Base-by-base conservation (phyloP, 106 monocot species). In the Iris macrosiphon region DNA sequence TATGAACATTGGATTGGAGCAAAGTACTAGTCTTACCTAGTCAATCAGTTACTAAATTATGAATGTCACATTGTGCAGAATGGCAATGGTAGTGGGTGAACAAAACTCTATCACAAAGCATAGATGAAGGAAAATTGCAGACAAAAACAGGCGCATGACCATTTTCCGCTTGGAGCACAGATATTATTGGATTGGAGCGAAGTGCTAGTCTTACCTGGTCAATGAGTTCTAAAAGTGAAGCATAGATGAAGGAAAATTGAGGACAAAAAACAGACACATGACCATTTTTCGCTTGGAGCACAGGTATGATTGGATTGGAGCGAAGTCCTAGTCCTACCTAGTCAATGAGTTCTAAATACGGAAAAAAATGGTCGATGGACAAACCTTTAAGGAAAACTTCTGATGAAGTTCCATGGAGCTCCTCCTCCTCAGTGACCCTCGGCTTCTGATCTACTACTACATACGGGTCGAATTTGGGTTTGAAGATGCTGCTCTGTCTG, bases 331-430 rank as follows among this genome's bases (percentile, higher is more conserved):
- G 23, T 10, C 22, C 1, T 3, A 10, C 34, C 34, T 35, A 35
- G 7, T 10, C 4, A 35, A 4, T 6, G 7, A 35, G 10, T 35
- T 10, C 4, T 35, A 55, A 2, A 31, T 16, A 24, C 4, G 13
- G 40, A 40, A 21, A 40, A 40, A 38, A 40, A 4, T 33, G 17
- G n/a, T 14, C 4, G n/a, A 14, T 28, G 28, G 19, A 25, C 20
- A 35, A 42, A 92, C 88, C 93, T 83, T 93, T 81, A 21, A 84
- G 59, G 49, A 84, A 60, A 6, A 75, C 69, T 50, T 80, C 87
- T n/a, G 73, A 55, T 32, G 80, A 51, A 20, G 56, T 45, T 31
- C 64, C 73, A 67, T 61, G 63, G 25, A 52, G 45, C 40, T 48
- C 54, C 31, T 60, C 55, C 41, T 63, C 71, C 31, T 64, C 70